Percentiles rank a stretch among this genome's conserved stretches.
Evolutionary conservation across 345 rosid species (phyloP).

Genomic region (Eucalyptus polyanthemos): DNA sequence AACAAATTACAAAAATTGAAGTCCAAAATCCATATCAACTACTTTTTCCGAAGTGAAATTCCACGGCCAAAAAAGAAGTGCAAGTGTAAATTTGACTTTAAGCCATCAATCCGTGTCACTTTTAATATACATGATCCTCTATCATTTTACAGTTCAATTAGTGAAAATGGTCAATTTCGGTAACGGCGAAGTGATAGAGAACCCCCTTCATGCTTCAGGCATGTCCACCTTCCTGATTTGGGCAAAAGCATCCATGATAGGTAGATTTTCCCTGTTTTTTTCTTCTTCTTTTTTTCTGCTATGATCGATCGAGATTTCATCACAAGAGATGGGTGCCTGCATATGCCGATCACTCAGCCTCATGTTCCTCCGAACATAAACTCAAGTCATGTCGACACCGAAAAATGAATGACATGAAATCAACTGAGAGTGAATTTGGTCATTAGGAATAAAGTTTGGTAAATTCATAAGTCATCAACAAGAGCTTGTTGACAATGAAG

Average conservation of each 20-base stretch:
- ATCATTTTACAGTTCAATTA: neutral
- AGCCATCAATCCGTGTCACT: neutral
- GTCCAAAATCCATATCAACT: neutral
- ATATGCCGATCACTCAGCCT: fast-evolving
- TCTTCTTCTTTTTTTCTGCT: too few relatives aligned
- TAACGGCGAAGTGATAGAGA: neutral
- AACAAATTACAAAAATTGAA: neutral
- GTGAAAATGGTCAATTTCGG: neutral
- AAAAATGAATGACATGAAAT: neutral
- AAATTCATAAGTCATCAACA: neutral
- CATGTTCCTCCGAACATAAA: neutral
- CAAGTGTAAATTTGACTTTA: neutral
- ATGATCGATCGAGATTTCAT: neutral
- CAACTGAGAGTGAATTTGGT: neutral
- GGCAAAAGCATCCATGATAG: neutral
- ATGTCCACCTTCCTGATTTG: neutral
- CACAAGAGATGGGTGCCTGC: neutral
- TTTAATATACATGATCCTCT: neutral
- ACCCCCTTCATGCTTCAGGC: neutral
- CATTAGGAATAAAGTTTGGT: neutral
- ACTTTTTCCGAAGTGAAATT: neutral
- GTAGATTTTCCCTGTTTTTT: neutral
- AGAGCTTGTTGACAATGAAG: neutral
- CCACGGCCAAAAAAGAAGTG: neutral
- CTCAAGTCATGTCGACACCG: neutral